phyloP scores from a whole-genome alignment of 164 flowering plant genomes.

The Protea cynaroides region DNA sequence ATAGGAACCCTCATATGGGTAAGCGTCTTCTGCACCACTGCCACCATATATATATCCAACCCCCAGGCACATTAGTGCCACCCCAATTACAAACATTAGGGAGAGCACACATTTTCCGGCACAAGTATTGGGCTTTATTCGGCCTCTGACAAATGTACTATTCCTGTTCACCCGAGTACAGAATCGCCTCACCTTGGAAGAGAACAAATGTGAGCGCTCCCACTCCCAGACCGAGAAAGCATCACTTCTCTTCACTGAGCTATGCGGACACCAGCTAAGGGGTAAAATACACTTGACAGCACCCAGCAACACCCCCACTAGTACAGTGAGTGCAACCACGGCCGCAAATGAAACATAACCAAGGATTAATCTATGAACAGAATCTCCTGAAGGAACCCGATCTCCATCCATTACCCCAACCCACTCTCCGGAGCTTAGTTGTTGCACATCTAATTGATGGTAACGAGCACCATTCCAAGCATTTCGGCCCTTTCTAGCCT shows the following conservation, averaged over 20 bases:
- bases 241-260: slow-evolving; percentile 44
- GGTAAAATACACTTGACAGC: slow-evolving; percentile 58
- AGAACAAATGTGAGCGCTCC: slow-evolving; percentile 37
- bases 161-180: slow-evolving; percentile 51
- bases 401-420: slow-evolving; percentile 77
- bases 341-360: slow-evolving; percentile 42
- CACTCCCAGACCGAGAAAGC: slow-evolving; percentile 38
- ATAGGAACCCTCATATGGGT: slow-evolving; percentile 45
- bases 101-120: slow-evolving; percentile 35
- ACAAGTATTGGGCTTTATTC: slow-evolving; percentile 39
- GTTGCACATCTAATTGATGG: slow-evolving; percentile 72
- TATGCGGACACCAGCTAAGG: slow-evolving; percentile 47
- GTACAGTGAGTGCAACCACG: slow-evolving; percentile 26
- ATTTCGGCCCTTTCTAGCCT: slow-evolving; percentile 51
- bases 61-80: slow-evolving; percentile 40
- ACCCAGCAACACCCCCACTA: slow-evolving; percentile 55
- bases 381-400: slow-evolving; percentile 67
- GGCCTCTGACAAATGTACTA: slow-evolving; percentile 31
- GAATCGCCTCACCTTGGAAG: slow-evolving; percentile 42
- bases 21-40: slow-evolving; percentile 60
- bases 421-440: slow-evolving; percentile 60
- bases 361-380: slow-evolving; percentile 35
- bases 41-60: slow-evolving; percentile 62
- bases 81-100: slow-evolving; percentile 26
- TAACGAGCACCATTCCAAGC: slow-evolving; percentile 74